Evolutionary conservation across 2,329 filamentous ascomycete species (phyloP).

Genomic region (Calonectria ilicicola): DNA sequence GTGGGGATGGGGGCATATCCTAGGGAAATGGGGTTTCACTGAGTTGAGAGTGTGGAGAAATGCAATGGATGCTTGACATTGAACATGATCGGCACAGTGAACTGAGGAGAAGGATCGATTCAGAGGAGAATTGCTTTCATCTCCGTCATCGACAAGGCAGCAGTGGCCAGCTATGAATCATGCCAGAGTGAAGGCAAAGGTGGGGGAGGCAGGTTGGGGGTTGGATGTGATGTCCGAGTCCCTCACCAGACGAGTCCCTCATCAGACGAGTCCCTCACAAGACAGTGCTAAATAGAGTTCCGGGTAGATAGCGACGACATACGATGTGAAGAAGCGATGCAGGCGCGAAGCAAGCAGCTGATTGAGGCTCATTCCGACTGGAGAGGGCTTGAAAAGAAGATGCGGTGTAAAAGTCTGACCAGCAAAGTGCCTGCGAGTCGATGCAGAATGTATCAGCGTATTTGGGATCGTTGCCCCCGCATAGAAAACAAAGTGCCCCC

Average conservation of each 20-base stretch:
- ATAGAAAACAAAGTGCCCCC: conserved; percentile 10
- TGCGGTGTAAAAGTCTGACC: conserved; percentile 9
- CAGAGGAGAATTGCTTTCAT: background rate
- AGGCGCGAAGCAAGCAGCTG: background rate
- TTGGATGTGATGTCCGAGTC: conserved; percentile 1
- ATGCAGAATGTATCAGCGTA: background rate
- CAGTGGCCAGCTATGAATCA: conserved; percentile 1
- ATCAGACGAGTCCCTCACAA: background rate
- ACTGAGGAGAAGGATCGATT: conserved; percentile 1
- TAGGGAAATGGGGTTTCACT: background rate
- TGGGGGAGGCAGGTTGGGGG: conserved; percentile 13
- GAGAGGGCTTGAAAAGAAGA: background rate
- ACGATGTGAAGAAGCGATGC: background rate
- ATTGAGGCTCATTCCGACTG: background rate
- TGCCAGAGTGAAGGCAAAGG: conserved; percentile 4
- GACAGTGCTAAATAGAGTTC: background rate
- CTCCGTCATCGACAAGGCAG: conserved; percentile 7
- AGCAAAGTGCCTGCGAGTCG: background rate
- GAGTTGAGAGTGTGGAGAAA: conserved; percentile 3
- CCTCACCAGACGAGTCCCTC: background rate
- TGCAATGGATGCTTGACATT: background rate
- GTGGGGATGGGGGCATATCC: conserved; percentile 12
- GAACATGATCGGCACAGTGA: conserved; percentile 5
- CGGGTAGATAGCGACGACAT: background rate
- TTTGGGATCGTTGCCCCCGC: conserved; percentile 11